These are phyloP conservation scores for Boletus speciosus DNA, from an alignment of 768 basidiomycete genomes.

Conservation along the genomic window DNA sequence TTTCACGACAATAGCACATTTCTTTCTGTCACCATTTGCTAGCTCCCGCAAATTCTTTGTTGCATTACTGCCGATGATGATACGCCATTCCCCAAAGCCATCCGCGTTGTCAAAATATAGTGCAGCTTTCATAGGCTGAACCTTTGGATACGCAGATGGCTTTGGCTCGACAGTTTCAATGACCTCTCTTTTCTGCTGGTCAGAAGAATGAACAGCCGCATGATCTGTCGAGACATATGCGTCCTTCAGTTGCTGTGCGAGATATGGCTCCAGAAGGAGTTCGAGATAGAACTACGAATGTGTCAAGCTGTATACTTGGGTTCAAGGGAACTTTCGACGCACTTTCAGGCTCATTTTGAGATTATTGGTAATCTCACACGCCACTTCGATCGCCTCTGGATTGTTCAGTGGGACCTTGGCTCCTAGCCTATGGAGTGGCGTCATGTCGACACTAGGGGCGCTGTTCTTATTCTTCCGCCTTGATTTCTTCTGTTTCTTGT, in stretches of 20 bases:
- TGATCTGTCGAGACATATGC: slow-evolving; percentile 6
- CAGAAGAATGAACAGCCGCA: not conserved
- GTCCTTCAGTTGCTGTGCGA: slow-evolving; percentile 7
- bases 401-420: slow-evolving; percentile 23
- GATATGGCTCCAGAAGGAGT: slow-evolving; percentile 15
- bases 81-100: slow-evolving; percentile 63
- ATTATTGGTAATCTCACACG: slow-evolving; percentile 14
- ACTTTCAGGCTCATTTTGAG: slow-evolving; percentile 33
- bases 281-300: slow-evolving; percentile 24
- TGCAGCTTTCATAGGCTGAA: slow-evolving; percentile 59
- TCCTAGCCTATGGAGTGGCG: slow-evolving; percentile 31
- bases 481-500: slow-evolving; percentile 29
- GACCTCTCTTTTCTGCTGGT: not conserved
- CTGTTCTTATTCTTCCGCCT: slow-evolving; percentile 17
- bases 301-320: not conserved
- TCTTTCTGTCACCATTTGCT: slow-evolving; percentile 41
- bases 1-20: slow-evolving; percentile 55
- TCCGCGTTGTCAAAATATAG: slow-evolving; percentile 56
- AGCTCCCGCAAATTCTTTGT: slow-evolving; percentile 47
- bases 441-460: slow-evolving; percentile 19
- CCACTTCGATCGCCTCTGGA: slow-evolving; percentile 16
- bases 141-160: slow-evolving; percentile 39
- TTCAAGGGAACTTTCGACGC: not conserved
- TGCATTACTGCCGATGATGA: slow-evolving; percentile 52
- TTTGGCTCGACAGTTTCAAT: slow-evolving; percentile 2